phyloP scores from a whole-genome alignment of 106 monocot species.

The Dendrobium chrysotoxum region DNA sequence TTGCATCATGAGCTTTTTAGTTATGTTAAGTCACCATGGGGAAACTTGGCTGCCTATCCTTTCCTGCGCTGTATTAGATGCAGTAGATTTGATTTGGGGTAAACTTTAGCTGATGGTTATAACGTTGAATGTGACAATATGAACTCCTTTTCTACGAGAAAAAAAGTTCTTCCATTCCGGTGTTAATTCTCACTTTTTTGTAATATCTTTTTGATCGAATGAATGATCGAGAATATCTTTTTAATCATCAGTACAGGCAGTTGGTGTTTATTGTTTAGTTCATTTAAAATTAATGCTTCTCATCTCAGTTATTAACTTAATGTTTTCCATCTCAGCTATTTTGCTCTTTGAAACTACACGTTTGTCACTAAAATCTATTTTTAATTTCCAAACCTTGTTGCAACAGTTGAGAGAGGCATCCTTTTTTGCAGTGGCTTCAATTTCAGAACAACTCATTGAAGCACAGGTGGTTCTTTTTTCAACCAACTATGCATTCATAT shows the following conservation, averaged over 20 bases:
- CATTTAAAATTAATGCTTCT: not conserved
- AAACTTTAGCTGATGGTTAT: not conserved
- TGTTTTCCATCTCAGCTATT: not conserved
- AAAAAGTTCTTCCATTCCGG: not conserved
- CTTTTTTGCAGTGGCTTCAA: slow-evolving; percentile 65
- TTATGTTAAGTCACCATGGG: not conserved
- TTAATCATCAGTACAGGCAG: not conserved
- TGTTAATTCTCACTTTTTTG: not conserved
- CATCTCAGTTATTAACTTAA: not conserved
- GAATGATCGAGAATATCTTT: not conserved
- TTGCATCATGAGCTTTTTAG: not conserved
- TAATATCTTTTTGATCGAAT: not conserved
- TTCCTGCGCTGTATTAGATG: not conserved
- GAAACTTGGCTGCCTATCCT: not conserved
- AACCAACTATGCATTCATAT: not conserved
- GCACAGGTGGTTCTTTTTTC: slow-evolving; percentile 46
- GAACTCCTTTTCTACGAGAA: not conserved
- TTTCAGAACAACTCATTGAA: slow-evolving; percentile 79
- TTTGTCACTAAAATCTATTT: not conserved
- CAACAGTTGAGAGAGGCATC: slow-evolving; percentile 83
- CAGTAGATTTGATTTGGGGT: not conserved
- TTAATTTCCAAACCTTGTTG: slow-evolving; percentile 16
- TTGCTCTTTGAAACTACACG: not conserved
- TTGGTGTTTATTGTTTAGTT: not conserved
- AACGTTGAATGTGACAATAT: not conserved